Conservation (phyloP, 441 rosid genomes). For the Kokia cookei region DNA sequence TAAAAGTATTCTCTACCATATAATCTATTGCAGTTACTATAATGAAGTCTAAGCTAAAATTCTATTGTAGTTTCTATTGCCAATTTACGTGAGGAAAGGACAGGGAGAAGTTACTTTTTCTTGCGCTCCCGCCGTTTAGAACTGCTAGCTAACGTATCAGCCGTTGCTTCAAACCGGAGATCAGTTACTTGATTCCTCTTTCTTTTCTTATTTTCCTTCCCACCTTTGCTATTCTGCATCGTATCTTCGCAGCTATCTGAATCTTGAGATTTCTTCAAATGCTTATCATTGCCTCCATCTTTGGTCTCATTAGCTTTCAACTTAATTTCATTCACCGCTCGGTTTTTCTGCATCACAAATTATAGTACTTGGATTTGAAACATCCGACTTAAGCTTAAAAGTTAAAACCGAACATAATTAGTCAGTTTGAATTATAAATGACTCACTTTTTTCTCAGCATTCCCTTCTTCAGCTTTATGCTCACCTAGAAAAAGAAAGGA, state of each 20-base stretch:
- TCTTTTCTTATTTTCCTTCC: slow-evolving; percentile 56
- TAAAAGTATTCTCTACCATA: background rate
- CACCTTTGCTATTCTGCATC: slow-evolving; percentile 9
- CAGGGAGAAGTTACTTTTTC: slow-evolving; percentile 40
- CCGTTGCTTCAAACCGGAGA: slow-evolving; percentile 50
- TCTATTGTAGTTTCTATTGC: background rate
- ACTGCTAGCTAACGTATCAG: slow-evolving; percentile 26
- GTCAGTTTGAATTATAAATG: background rate
- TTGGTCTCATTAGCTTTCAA: slow-evolving; percentile 15
- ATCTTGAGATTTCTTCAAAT: slow-evolving; percentile 6
- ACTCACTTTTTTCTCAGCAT: slow-evolving; percentile 11
- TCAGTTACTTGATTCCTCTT: slow-evolving; percentile 57
- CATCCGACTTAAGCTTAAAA: background rate
- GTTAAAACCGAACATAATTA: background rate
- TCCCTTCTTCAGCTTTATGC: slow-evolving; percentile 15
- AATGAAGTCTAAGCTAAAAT: background rate
- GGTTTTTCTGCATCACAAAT: slow-evolving; percentile 18
- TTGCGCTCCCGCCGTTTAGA: slow-evolving; percentile 58
- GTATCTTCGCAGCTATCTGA: background rate
- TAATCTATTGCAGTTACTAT: background rate
- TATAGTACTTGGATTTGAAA: background rate
- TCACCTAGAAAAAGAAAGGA: slow-evolving; percentile 12
- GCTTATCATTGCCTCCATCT: slow-evolving; percentile 21
- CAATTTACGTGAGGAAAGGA: background rate
- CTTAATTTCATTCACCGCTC: slow-evolving; percentile 14